Evolutionary conservation across 176 grass and related monocot genomes (phyloP).

Genomic region (Thinopyrum elongatum): DNA sequence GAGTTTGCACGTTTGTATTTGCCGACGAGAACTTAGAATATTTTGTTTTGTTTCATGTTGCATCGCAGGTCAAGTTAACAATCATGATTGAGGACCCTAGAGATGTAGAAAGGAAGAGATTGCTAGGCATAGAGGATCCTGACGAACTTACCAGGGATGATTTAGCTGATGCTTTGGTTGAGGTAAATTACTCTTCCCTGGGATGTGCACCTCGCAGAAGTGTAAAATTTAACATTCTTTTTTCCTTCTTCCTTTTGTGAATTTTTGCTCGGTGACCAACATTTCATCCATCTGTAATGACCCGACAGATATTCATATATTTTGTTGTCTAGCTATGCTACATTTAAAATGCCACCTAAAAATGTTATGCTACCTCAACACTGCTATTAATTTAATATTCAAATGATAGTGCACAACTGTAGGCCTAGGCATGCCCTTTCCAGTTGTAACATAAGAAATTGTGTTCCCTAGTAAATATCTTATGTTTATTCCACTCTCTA

Average conservation of each 20-base stretch:
- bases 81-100: conserved; percentile 99
- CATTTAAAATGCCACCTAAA: neutral
- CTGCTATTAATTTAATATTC: neutral
- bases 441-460: neutral
- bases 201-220: neutral
- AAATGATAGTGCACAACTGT: neutral
- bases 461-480: neutral
- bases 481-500: neutral
- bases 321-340: neutral
- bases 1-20: neutral
- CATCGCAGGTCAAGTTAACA: conserved; percentile 82
- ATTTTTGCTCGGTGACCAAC: neutral
- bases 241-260: neutral
- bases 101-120: conserved; percentile 80
- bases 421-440: neutral
- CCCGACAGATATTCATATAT: neutral
- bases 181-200: conserved; percentile 56
- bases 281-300: conserved; percentile 1
- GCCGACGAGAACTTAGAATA: neutral
- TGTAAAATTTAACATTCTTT: neutral
- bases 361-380: neutral
- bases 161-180: conserved; percentile 76
- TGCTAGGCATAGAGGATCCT: conserved; percentile 89
- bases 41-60: conserved; percentile 33
- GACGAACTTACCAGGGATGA: conserved; percentile 87